phyloP scores from a whole-genome alignment of 2,329 filamentous ascomycete genomes.

The Stemphylium vesicarium region DNA sequence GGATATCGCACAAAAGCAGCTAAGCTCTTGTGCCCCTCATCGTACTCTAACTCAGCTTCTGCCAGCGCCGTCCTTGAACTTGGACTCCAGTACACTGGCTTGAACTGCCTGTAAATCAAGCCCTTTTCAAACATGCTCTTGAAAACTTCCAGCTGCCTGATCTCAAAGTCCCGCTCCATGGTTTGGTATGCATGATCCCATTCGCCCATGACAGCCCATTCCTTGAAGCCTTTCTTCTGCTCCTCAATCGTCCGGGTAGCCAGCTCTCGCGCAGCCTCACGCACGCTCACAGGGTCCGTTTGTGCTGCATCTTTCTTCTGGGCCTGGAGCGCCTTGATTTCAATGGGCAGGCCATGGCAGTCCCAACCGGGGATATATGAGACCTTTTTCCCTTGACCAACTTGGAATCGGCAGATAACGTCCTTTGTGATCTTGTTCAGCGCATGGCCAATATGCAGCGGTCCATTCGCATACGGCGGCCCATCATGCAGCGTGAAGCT shows the following conservation, averaged over 20 bases:
- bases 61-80: conserved; percentile 80
- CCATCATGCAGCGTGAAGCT: conserved; percentile 91
- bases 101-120: conserved; percentile 77
- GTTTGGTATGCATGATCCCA: conserved; percentile 80
- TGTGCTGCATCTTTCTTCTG: conserved; percentile 49
- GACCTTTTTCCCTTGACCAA: conserved; percentile 77
- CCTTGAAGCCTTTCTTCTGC: conserved; percentile 76
- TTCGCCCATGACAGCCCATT: conserved; percentile 80
- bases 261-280: conserved; percentile 68
- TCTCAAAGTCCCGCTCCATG: conserved; percentile 78
- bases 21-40: conserved; percentile 73
- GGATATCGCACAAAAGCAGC: conserved; percentile 84
- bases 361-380: conserved; percentile 94
- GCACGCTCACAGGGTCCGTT: conserved; percentile 62
- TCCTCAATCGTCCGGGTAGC: conserved; percentile 71
- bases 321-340: conserved; percentile 85
- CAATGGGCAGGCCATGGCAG: conserved; percentile 95
- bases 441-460: conserved; percentile 89
- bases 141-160: conserved; percentile 76
- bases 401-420: conserved; percentile 81
- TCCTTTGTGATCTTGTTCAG: conserved; percentile 98
- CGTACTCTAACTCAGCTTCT: conserved; percentile 85
- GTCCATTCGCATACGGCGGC: conserved; percentile 94
- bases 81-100: conserved; percentile 87
- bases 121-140: conserved; percentile 72